These are phyloP conservation scores for Eucalyptus pauciflora DNA, from an alignment of 345 rosid species.

Conservation along the genomic window DNA sequence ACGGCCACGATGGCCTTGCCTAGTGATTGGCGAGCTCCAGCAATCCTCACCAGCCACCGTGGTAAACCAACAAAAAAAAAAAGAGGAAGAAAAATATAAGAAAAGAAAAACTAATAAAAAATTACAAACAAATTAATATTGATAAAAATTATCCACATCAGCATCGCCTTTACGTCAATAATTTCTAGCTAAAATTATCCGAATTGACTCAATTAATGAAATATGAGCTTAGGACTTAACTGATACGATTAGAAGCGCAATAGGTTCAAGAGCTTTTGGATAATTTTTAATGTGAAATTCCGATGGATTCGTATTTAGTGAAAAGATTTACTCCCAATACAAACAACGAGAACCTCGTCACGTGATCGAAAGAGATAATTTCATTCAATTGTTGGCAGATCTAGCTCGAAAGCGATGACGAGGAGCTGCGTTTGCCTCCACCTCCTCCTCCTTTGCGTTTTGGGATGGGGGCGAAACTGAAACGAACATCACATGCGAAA, in stretches of 20 bases:
- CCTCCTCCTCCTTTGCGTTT: background rate
- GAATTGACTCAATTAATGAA: background rate
- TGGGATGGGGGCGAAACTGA: background rate
- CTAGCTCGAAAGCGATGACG: background rate
- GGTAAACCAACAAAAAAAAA: background rate
- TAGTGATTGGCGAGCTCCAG: too few relatives aligned
- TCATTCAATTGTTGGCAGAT: background rate
- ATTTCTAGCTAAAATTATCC: background rate
- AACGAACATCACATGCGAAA: background rate
- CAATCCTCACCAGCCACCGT: background rate
- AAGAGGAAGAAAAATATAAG: too few relatives aligned
- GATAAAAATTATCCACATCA: rapidly evolving
- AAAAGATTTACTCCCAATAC: too few relatives aligned
- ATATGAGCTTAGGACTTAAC: too few relatives aligned
- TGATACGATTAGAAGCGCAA: background rate
- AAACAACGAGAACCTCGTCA: background rate
- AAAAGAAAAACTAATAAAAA: too few relatives aligned
- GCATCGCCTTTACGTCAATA: rapidly evolving
- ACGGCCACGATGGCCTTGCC: too few relatives aligned
- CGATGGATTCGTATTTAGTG: background rate
- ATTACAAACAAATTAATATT: too few relatives aligned
- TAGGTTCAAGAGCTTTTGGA: background rate
- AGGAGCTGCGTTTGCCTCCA: background rate
- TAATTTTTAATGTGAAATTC: background rate
- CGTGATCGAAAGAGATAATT: background rate